Base-by-base conservation (phyloP, 768 basidiomycete species). In the Piloderma croceum region DNA sequence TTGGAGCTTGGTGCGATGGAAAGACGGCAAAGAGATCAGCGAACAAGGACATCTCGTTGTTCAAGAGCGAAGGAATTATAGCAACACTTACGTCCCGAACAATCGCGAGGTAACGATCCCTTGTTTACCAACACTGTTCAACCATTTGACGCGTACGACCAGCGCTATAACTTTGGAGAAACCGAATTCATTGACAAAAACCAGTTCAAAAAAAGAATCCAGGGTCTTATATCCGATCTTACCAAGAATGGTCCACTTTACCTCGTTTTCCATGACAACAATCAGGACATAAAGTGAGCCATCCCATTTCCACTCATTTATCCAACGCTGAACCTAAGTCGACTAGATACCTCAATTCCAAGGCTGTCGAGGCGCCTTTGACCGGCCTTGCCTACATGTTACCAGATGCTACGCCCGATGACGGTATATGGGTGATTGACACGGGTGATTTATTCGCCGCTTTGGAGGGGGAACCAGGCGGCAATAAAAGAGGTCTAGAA, bases 211-310 rank as follows among this genome's bases (percentile, higher is more conserved):
- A 42, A 57, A 12, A 71, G 65, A 35, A 71, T 90, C 44, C 61
- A 58, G 41, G 52, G 62, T 5, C 57, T 86, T 24, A 36, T 85
- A 36, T 47, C 57, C 2, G 45, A 57, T 3, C 57, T 76, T 37
- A 46, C 55, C 10, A 45, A 56, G 12, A 49, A 61, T 18, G 83
- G 83, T 3, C 81, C 85, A 0, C 60, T 90, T 13, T 88, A 80
- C 55, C 70, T 91, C 31, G 73, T 91, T 10, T 87, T 92, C 57
- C 90, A 93, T 57, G 87, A 89, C 56, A 68, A 74, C 35, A 73
- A 63, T 43, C 77, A 83, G 47, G 90, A 93, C 59, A 70, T 90
- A 60, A 86, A 84, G 83, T 85, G 33, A 31, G 64, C 43, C 7
- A 36, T 24, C 25, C 25, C n/a, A 20, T 20, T 43, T 24, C 18